These are phyloP conservation scores for Mucor irregularis DNA, from an alignment of 371 early-diverging fungal species.

Conservation along the genomic window DNA sequence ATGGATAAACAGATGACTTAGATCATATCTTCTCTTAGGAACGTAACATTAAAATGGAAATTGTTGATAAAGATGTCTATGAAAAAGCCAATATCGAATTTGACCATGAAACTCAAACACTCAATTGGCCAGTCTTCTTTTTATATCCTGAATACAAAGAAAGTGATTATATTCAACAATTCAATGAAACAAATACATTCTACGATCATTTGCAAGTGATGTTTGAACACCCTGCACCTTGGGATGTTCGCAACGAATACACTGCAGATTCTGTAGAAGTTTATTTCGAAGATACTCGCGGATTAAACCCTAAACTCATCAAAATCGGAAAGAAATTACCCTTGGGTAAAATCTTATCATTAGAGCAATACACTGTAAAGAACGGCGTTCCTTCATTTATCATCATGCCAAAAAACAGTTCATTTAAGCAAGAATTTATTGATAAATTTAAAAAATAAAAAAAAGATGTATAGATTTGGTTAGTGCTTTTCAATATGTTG, in stretches of 20 bases:
- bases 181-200: constrained; percentile 84
- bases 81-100: constrained; percentile 61
- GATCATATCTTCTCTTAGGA: constrained; percentile 31
- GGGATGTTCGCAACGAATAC: constrained; percentile 79
- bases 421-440: constrained; percentile 67
- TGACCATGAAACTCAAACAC: constrained; percentile 60
- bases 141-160: constrained; percentile 94
- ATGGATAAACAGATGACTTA: background rate
- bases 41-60: constrained; percentile 56
- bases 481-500: background rate
- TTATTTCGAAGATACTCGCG: constrained; percentile 74
- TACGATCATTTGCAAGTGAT: constrained; percentile 83
- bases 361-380: constrained; percentile 60
- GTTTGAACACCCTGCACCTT: constrained; percentile 80
- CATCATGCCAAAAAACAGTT: constrained; percentile 58
- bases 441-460: constrained; percentile 53
- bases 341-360: constrained; percentile 53
- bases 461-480: background rate
- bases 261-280: constrained; percentile 70
- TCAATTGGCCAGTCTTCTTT: constrained; percentile 89
- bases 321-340: constrained; percentile 69
- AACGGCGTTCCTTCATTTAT: constrained; percentile 75
- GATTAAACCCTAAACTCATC: constrained; percentile 56
- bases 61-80: constrained; percentile 44
- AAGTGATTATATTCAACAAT: constrained; percentile 86